A percentile compares a stretch with the other conserved stretches of the same genome.
Evolutionary conservation across 306 rosid species (phyloP).

Genomic region (Dalbergia cochinchinensis): DNA sequence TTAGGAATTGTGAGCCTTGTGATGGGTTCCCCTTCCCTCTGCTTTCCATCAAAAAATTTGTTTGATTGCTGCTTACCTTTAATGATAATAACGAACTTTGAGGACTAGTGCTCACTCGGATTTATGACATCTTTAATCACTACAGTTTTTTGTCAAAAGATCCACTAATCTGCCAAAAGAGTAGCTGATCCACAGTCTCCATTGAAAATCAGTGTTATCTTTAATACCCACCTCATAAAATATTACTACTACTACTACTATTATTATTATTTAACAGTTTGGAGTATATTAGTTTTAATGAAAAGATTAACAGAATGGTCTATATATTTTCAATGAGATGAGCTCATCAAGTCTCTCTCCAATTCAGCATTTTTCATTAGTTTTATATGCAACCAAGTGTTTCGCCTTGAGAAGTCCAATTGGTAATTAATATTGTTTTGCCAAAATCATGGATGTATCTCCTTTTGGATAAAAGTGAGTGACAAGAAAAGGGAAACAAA

Average conservation of each 20-base stretch:
- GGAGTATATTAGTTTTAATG: neutral
- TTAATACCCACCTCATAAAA: constrained; percentile 20
- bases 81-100: constrained; percentile 45
- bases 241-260: neutral
- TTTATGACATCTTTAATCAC: constrained; percentile 47
- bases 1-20: constrained; percentile 26
- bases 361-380: constrained; percentile 19
- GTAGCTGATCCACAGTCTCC: constrained; percentile 49
- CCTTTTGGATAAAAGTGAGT: neutral
- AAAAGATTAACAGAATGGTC: neutral
- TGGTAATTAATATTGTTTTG: neutral
- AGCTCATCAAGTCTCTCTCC: constrained; percentile 30
- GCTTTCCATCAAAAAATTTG: constrained; percentile 18
- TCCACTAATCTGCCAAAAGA: constrained; percentile 47
- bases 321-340: neutral
- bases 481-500: constrained; percentile 13
- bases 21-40: neutral
- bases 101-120: constrained; percentile 45
- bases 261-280: neutral
- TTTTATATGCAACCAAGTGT: neutral
- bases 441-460: neutral
- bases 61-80: constrained; percentile 37
- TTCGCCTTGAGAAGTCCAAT: neutral
- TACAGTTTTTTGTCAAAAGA: constrained; percentile 42
- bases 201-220: constrained; percentile 41